Evolutionary conservation across 1,139 yeast species (phyloP).

Genomic region (Yamadazyma blattariae): DNA sequence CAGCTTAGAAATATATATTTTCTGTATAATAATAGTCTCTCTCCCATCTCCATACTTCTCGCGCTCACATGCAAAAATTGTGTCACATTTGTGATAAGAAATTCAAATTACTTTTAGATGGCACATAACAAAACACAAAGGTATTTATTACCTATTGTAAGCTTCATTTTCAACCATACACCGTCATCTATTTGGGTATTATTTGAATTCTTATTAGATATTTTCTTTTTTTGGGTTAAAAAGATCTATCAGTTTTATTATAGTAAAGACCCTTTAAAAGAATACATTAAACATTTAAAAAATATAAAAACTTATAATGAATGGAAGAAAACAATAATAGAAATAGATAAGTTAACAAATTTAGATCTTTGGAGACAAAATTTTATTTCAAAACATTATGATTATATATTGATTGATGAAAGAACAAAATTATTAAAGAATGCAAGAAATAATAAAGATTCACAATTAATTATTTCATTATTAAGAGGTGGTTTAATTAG

Average conservation of each 20-base stretch:
- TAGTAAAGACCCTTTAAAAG: slow-evolving; percentile 40
- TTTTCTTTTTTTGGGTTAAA: slow-evolving; percentile 58
- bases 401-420: slow-evolving; percentile 76
- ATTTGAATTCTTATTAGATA: slow-evolving; percentile 57
- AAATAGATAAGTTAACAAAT: slow-evolving; percentile 64
- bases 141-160: slow-evolving; percentile 22
- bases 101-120: too few species aligned
- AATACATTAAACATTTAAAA: slow-evolving; percentile 36
- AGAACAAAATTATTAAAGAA: slow-evolving; percentile 60
- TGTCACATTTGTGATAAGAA: too few species aligned
- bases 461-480: slow-evolving; percentile 59
- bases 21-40: not conserved
- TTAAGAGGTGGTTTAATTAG: slow-evolving; percentile 81
- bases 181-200: slow-evolving; percentile 63
- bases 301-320: slow-evolving; percentile 51
- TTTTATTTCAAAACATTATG: slow-evolving; percentile 79
- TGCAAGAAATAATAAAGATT: slow-evolving; percentile 62
- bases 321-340: slow-evolving; percentile 58
- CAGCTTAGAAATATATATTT: slow-evolving; percentile 2
- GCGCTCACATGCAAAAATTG: not conserved
- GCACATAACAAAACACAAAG: slow-evolving; percentile 9
- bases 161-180: slow-evolving; percentile 42
- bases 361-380: slow-evolving; percentile 84
- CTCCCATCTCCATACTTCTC: too few species aligned
- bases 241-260: slow-evolving; percentile 36